Evolutionary conservation across 2,329 filamentous ascomycete genomes (phyloP), one percentile per base, ranked within the genome.

Genomic region (Aspergillus carbonarius): DNA sequence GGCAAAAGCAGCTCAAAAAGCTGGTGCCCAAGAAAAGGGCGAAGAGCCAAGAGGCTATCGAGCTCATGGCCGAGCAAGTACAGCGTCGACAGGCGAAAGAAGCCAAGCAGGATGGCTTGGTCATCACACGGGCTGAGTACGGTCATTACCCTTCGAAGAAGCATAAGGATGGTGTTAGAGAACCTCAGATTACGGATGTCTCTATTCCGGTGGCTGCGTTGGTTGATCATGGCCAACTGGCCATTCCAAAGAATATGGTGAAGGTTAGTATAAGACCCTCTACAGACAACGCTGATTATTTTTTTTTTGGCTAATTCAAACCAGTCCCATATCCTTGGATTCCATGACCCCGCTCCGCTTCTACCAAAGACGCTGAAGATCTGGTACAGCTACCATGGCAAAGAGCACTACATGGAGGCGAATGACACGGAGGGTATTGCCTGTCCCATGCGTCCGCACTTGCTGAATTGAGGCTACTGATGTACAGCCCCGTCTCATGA

Each of bases 201-300:
- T 78, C 76, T 2, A 72, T 78, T 32, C 74, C 77, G 5, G 71
- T 79, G n/a, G 77, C 77, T 55, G 74, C 74, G n/a, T 65, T 78
- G 54, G 77, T 79, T 12, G 74, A 78, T 47, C 71, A 70, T 34
- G 68, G 74, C 20, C 77, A 79, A 61, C 64, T 79, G 52, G 65
- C 71, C 39, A 74, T 79, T 27, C 60, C 73, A n/a, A 62, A 67
- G 20, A 66, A 70, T 12, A 68, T 70, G 3, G 60, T 68, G 54
- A 79, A 76, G 67, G 76, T 77, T 55, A 63, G 68, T 58, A 12
- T 27, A 44, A 12, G 18, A 4, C 9, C 32, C 7, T 27, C 35
- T 17, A 6, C 12, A 20, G 39, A 20, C 5, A 20, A 23, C 20
- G 5, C 5, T 23, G 10, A 13, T 20, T 5, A n/a, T n/a, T 23